Conservation (phyloP, 345 rosid genomes). For the Citrus sp. region DNA sequence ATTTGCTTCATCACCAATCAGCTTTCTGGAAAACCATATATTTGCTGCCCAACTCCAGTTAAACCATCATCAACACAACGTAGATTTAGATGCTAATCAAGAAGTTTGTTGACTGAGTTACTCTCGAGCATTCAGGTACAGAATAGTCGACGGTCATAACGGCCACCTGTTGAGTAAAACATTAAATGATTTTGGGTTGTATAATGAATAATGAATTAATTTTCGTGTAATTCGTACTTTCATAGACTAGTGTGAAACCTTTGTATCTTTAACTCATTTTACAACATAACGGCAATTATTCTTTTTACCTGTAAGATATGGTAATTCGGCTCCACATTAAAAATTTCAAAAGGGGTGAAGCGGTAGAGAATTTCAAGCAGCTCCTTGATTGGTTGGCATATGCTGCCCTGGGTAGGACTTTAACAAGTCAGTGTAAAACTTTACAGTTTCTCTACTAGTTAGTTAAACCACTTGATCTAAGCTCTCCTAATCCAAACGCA, state of each 20-base stretch:
- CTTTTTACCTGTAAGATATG: not conserved
- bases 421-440: no score
- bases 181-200: not conserved
- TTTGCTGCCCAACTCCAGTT: not conserved
- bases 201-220: not conserved
- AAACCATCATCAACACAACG: not conserved
- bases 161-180: not conserved
- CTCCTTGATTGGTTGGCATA: no score
- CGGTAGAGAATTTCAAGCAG: no score
- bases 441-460: no score
- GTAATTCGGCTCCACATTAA: not conserved
- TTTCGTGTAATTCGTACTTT: not conserved
- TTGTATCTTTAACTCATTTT: not conserved
- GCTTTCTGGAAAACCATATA: not conserved
- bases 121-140: not conserved
- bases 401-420: no score
- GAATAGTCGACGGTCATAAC: not conserved
- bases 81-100: not conserved
- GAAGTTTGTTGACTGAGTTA: not conserved
- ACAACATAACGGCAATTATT: not conserved
- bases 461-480: no score
- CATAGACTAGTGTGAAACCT: not conserved
- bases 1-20: not conserved
- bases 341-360: not conserved
- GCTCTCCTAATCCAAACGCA: no score